phyloP scores from a whole-genome alignment of 208 protist species.

The Cochliopodium minus region DNA sequence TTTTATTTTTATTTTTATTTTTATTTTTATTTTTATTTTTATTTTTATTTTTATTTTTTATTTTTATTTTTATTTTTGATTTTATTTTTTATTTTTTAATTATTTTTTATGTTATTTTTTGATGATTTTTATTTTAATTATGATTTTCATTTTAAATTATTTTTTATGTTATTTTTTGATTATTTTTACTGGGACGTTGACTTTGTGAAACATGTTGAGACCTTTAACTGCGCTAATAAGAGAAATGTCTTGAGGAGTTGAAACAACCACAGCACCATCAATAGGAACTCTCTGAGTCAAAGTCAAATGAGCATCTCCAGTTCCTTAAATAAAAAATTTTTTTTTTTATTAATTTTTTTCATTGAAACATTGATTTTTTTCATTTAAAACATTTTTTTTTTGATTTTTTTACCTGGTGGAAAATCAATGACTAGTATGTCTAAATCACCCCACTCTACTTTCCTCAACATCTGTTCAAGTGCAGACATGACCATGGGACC shows the following conservation, averaged over 20 bases:
- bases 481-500: constrained; percentile 70
- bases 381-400: background rate
- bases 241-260: constrained; percentile 79
- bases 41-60: too few relatives aligned
- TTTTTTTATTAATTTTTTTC: background rate
- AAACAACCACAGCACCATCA: constrained; percentile 80
- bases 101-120: too few relatives aligned
- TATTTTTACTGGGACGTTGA: constrained; percentile 38
- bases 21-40: too few relatives aligned
- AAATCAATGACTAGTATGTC: constrained; percentile 73
- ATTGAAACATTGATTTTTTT: background rate
- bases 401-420: constrained; percentile 50
- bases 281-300: constrained; percentile 60
- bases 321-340: constrained; percentile 9
- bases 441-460: constrained; percentile 63
- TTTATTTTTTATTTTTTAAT: too few relatives aligned
- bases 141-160: too few relatives aligned
- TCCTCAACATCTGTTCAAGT: constrained; percentile 56
- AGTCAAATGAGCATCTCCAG: constrained; percentile 67
- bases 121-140: too few relatives aligned
- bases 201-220: constrained; percentile 72
- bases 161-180: too few relatives aligned
- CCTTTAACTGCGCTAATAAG: constrained; percentile 63
- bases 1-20: too few relatives aligned
- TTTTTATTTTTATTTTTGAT: too few relatives aligned